Base-by-base conservation (phyloP, 495 filamentous ascomycete species). In the Xanthoparmelia taractica region DNA sequence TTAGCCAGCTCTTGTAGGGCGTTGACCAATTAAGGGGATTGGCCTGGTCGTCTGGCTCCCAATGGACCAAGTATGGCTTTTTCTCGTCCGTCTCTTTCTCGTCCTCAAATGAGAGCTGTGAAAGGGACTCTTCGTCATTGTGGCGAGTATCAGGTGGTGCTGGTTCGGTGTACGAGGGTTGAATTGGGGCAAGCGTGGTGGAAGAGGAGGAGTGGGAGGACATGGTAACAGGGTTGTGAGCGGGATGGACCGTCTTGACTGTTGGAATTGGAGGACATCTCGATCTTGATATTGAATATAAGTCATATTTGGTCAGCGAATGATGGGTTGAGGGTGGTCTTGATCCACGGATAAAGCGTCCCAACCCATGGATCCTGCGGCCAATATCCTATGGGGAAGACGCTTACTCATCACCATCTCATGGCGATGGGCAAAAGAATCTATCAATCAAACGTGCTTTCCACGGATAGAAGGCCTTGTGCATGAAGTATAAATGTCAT, bases 11-110 rank as follows among this genome's bases (percentile, higher is more conserved):
- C 48, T 52, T 52, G 27, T 52, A 52, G 12, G 13, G 17, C 48
- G 48, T 52, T 29, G 48, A 52, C 48, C 48, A 52, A 31, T 52
- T 52, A 27, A 25, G 48, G 18, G 48, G 48, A 8, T 52, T 52
- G 0, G 11, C 48, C 15, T 31, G 5, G 27, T 52, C 48, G 12
- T 52, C 13, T 17, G 48, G 48, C 6, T 52, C 48, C 48, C 48
- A 52, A 31, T 52, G 25, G 48, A 52, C 48, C 13, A 52, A 8
- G 8, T 52, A 52, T 31, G 48, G 0, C 0, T 33, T 52, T 12
- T 52, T 52, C 48, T 52, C 48, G 18, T 52, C 47, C 25, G 13
- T 50, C 12, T 50, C 48, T 52, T 52, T 31, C 48, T 52, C 48
- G 18, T 52, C 18, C 17, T 33, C 27, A 1, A 27, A 31, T 1